These are phyloP conservation scores for Ilex asprella DNA, from an alignment of 257 asterid species.

Conservation along the genomic window DNA sequence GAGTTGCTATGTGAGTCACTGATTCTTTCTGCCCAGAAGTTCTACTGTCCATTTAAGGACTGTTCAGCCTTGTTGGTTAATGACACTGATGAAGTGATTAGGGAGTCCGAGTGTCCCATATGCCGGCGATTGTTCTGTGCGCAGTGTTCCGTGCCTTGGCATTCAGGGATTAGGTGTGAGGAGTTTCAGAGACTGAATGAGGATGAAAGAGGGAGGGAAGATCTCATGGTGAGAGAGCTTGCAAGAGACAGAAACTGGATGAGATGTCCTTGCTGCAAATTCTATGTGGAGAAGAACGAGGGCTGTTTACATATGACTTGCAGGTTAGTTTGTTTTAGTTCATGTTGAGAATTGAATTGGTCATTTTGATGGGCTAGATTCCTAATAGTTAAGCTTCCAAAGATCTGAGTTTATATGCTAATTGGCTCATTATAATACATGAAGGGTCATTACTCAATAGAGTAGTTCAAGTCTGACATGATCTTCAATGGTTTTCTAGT, in stretches of 20 bases:
- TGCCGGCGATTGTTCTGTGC: conserved; percentile 25
- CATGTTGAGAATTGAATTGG: too few species aligned
- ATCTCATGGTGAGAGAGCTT: conserved; percentile 11
- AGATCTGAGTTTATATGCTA: too few species aligned
- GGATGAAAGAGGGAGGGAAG: conserved; percentile 20
- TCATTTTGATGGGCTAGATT: too few species aligned
- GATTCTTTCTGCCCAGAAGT: not conserved
- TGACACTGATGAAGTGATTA: conserved; percentile 8
- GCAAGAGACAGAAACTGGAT: conserved; percentile 15
- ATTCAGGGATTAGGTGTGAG: conserved; percentile 14
- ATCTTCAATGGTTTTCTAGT: too few species aligned
- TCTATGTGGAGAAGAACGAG: conserved; percentile 13
- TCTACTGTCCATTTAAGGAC: conserved; percentile 23
- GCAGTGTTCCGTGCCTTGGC: conserved; percentile 21
- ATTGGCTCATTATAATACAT: too few species aligned
- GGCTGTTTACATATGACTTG: conserved; percentile 23
- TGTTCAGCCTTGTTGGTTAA: conserved; percentile 22
- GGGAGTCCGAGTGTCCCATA: conserved; percentile 12
- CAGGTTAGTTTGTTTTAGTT: conserved; percentile 10
- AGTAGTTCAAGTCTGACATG: too few species aligned
- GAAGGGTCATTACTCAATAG: too few species aligned
- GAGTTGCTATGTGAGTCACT: not conserved
- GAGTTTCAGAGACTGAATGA: conserved; percentile 8
- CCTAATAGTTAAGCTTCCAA: too few species aligned
- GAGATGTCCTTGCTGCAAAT: conserved; percentile 22